These are phyloP conservation scores for Geranium rotundifolium DNA, from an alignment of 345 rosid genomes.

Conservation along the genomic window DNA sequence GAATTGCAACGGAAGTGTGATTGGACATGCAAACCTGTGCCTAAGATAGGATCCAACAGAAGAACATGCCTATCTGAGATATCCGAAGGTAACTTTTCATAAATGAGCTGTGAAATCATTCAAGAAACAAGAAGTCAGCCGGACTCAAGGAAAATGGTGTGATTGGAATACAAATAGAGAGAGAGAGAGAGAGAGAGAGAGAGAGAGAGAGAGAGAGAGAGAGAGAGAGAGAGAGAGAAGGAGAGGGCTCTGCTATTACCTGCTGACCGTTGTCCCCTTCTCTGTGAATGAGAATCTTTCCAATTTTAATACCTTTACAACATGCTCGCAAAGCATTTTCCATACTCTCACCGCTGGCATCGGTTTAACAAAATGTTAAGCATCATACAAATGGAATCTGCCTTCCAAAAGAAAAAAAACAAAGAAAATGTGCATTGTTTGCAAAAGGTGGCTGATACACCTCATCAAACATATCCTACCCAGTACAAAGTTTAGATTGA, in stretches of 20 bases:
- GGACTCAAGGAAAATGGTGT: neutral
- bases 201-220: neutral
- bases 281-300: conserved; percentile 91
- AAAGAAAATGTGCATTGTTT: neutral
- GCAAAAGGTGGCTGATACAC: no score
- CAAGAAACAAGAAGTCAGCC: conserved; percentile 1
- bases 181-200: neutral
- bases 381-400: neutral
- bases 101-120: conserved; percentile 50
- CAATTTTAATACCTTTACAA: conserved; percentile 95
- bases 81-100: conserved; percentile 85
- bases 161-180: neutral
- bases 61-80: conserved; percentile 86
- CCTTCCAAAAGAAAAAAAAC: neutral
- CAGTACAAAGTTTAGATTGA: no score
- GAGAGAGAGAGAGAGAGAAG: neutral
- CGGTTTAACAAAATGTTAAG: conserved; percentile 6
- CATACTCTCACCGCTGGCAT: conserved; percentile 92
- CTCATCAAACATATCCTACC: no score
- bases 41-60: conserved; percentile 88
- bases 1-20: no score
- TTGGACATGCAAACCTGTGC: conserved; percentile 55
- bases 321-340: conserved; percentile 97
- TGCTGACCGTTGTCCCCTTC: conserved; percentile 98
- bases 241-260: conserved; percentile 20